Conservation (phyloP, 2,329 filamentous ascomycete species). For the Verticillium longisporum region DNA sequence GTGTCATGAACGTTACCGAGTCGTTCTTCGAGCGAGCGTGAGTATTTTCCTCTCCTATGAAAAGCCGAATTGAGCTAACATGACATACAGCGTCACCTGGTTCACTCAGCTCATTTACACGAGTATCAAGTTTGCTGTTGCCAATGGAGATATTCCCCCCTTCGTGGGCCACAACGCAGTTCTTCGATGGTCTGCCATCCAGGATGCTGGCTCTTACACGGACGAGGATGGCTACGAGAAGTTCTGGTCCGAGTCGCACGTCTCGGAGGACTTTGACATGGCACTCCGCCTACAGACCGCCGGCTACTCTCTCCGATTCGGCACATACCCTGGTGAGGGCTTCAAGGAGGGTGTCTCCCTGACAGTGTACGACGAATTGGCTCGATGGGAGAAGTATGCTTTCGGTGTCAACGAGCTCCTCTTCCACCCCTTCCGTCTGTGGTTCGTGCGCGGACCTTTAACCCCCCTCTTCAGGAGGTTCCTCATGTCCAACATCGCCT, state of each 20-base stretch:
- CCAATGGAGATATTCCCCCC: conserved; percentile 64
- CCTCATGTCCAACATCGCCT: conserved; percentile 51
- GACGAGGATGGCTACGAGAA: conserved; percentile 48
- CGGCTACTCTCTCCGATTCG: conserved; percentile 63
- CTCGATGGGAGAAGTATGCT: conserved; percentile 68
- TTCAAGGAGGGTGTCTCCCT: conserved; percentile 71
- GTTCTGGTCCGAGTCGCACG: conserved; percentile 70
- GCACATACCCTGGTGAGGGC: conserved; percentile 59
- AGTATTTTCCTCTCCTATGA: background rate
- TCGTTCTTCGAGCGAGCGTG: conserved; percentile 64
- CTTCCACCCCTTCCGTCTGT: conserved; percentile 59
- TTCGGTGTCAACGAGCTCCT: conserved; percentile 67
- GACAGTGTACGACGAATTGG: conserved; percentile 66
- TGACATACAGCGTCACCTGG: conserved; percentile 52
- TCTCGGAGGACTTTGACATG: conserved; percentile 76
- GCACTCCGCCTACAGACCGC: conserved; percentile 62
- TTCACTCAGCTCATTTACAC: conserved; percentile 76
- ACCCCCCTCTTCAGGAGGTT: conserved; percentile 58
- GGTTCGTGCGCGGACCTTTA: conserved; percentile 56
- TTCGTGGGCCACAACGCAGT: conserved; percentile 77
- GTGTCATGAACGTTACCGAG: conserved; percentile 69
- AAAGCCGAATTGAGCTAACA: conserved; percentile 19
- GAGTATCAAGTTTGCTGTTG: conserved; percentile 63
- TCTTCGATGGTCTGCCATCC: conserved; percentile 51
- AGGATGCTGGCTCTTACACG: conserved; percentile 15